phyloP scores from a whole-genome alignment of 306 rosid genomes.

The Cicer judaicum region DNA sequence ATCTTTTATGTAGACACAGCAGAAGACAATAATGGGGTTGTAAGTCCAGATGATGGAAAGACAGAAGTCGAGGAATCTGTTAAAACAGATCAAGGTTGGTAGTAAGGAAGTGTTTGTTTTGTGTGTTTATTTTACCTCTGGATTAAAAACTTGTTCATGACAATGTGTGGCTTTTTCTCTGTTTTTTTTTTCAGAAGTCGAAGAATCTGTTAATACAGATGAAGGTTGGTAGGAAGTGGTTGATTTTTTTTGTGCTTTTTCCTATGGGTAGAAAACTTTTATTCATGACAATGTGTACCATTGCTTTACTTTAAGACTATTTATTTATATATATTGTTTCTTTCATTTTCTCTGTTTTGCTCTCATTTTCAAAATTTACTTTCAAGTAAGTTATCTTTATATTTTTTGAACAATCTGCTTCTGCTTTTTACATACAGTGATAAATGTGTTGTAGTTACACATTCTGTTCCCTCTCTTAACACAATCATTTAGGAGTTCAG shows the following conservation, averaged over 20 bases:
- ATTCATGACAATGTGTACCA: neutral
- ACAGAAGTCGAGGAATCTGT: conserved; percentile 57
- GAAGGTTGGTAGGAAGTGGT: conserved; percentile 71
- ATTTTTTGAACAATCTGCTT: conserved; percentile 33
- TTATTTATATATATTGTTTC: neutral
- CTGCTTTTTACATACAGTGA: neutral
- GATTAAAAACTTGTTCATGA: neutral
- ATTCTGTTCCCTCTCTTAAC: neutral
- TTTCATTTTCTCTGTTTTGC: neutral
- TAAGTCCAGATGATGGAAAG: conserved; percentile 61
- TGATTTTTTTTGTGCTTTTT: neutral
- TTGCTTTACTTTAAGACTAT: neutral
- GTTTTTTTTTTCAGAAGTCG: conserved; percentile 47
- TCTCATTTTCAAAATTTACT: conserved; percentile 4
- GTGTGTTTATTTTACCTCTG: neutral
- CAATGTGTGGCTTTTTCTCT: neutral
- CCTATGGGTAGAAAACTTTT: neutral
- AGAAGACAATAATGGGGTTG: conserved; percentile 73
- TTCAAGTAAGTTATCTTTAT: neutral
- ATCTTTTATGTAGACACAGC: conserved; percentile 42
- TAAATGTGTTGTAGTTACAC: neutral
- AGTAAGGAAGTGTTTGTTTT: conserved; percentile 30
- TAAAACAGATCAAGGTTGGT: conserved; percentile 83
- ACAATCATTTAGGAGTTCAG: conserved; percentile 19
- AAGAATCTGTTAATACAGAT: conserved; percentile 58